These are phyloP conservation scores for Sugiyamaella pinicola DNA, from an alignment of 1,139 yeast genomes.

Conservation along the genomic window DNA sequence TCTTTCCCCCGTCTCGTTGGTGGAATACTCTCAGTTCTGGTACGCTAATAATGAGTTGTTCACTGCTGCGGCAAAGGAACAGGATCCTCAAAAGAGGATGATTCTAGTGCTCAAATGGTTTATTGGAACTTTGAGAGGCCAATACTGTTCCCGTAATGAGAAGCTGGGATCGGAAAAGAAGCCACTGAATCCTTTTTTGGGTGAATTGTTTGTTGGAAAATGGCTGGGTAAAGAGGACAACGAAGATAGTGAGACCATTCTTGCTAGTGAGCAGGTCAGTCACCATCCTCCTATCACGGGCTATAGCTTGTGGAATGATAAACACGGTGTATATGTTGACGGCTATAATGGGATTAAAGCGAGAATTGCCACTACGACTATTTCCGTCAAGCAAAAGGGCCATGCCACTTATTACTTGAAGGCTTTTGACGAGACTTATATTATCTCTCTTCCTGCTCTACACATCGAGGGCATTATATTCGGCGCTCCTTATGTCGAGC, in stretches of 20 bases:
- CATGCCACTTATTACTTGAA: constrained; percentile 74
- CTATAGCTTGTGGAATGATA: constrained; percentile 72
- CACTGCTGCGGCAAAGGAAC: constrained; percentile 60
- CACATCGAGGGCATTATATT: constrained; percentile 91
- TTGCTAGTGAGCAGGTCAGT: constrained; percentile 87
- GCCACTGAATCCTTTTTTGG: constrained; percentile 91
- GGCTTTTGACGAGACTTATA: constrained; percentile 63
- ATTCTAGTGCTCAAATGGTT: constrained; percentile 89
- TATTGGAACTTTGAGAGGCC: constrained; percentile 85
- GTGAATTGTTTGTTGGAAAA: constrained; percentile 87
- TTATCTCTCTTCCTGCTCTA: constrained; percentile 90
- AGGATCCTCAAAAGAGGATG: constrained; percentile 57
- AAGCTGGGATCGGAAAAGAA: constrained; percentile 91
- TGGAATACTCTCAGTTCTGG: constrained; percentile 85
- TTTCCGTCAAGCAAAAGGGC: constrained; percentile 88
- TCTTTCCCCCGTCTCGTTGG: constrained; percentile 82
- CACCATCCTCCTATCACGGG: constrained; percentile 98
- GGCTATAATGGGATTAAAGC: constrained; percentile 92
- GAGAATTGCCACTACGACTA: constrained; percentile 72
- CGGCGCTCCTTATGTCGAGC: constrained; percentile 81
- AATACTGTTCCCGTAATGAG: constrained; percentile 91
- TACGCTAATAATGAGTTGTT: constrained; percentile 84
- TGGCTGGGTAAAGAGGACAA: constrained; percentile 49
- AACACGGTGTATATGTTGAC: constrained; percentile 66
- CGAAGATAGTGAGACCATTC: constrained; percentile 54